phyloP scores from a whole-genome alignment of 345 rosid species.

The Hibiscus tridactylites region DNA sequence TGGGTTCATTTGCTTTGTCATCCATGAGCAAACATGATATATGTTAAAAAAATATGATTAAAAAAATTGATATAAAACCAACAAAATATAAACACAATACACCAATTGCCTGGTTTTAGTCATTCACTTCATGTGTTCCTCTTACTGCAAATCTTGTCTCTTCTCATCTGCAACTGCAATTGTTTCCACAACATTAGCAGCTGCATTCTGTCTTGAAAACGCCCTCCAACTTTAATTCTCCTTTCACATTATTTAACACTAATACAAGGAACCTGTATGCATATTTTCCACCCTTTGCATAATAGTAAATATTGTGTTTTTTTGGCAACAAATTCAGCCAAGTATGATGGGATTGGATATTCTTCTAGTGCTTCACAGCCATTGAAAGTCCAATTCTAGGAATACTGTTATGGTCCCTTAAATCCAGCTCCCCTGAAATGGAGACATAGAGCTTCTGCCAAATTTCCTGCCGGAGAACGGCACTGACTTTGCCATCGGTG shows the following conservation, averaged over 20 bases:
- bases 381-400: conserved; percentile 44
- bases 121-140: not conserved
- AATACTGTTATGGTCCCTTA: conserved; percentile 11
- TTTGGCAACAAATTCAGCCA: not conserved
- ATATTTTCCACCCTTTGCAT: not conserved
- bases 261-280: not conserved
- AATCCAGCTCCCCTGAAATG: conserved; percentile 35
- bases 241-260: not conserved
- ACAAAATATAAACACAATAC: too few species aligned
- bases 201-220: not conserved
- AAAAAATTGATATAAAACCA: too few species aligned
- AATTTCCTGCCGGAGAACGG: conserved; percentile 29
- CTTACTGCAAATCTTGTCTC: not conserved
- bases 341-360: not conserved
- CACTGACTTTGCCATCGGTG: conserved; percentile 27
- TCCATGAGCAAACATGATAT: too few species aligned
- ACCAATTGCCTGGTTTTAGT: not conserved
- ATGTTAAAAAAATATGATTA: too few species aligned
- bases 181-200: not conserved
- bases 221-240: not conserved
- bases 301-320: not conserved
- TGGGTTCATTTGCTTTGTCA: too few species aligned
- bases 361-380: conserved; percentile 24
- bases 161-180: not conserved
- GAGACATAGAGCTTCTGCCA: conserved; percentile 25